Conservation (phyloP, 2,329 filamentous ascomycete species). For the Diplodia seriata region DNA sequence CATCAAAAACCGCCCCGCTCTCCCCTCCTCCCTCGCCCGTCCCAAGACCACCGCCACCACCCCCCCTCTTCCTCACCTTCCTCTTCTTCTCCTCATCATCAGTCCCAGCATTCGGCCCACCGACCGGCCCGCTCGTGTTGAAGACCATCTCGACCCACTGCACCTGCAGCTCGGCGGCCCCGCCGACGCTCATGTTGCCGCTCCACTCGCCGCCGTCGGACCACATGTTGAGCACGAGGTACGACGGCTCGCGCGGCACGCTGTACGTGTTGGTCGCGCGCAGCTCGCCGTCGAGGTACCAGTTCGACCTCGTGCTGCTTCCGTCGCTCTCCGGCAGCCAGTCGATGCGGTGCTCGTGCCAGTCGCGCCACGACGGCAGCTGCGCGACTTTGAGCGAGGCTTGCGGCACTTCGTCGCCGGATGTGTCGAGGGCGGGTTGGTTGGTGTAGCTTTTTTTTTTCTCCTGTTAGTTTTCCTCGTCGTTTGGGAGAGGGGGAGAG, state of each 20-base stretch:
- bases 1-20: background rate
- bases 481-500: no score
- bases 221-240: constrained; percentile 67
- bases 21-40: background rate
- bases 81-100: constrained; percentile 35
- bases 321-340: constrained; percentile 57
- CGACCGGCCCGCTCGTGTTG: constrained; percentile 48
- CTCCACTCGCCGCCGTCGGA: constrained; percentile 67
- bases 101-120: constrained; percentile 36
- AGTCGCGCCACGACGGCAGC: constrained; percentile 61
- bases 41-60: background rate
- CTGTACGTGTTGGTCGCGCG: constrained; percentile 63
- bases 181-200: constrained; percentile 62
- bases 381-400: constrained; percentile 59
- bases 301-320: constrained; percentile 51
- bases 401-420: constrained; percentile 53
- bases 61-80: constrained; percentile 24
- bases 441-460: constrained; percentile 59
- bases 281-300: constrained; percentile 62
- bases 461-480: no score
- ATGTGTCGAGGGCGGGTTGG: constrained; percentile 60
- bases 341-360: constrained; percentile 66
- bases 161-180: constrained; percentile 63
- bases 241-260: constrained; percentile 60
- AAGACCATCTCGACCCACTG: constrained; percentile 70